Evolutionary conservation across 83 land plant species (phyloP).

Genomic region (Picea abies): DNA sequence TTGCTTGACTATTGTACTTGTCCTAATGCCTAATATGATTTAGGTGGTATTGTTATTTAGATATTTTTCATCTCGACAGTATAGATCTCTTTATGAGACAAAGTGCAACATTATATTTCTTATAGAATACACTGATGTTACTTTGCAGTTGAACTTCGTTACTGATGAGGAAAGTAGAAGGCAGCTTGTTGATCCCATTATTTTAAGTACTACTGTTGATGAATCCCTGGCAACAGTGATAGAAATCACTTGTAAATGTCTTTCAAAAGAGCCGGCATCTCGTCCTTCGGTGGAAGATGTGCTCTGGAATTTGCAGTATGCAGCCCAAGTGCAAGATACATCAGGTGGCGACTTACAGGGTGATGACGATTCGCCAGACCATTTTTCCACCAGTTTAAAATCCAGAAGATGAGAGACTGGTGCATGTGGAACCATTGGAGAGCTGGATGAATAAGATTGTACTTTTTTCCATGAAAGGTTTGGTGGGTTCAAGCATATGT

Average conservation of each 20-base stretch:
- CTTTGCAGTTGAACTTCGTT: conserved; percentile 35
- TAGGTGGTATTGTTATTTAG: too few species aligned
- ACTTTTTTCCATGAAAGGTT: background rate
- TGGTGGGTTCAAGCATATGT: background rate
- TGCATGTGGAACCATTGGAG: conserved; percentile 3
- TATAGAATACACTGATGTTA: background rate
- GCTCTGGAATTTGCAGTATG: conserved; percentile 91
- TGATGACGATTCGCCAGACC: conserved; percentile 48
- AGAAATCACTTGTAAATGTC: conserved; percentile 67
- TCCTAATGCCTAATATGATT: too few species aligned
- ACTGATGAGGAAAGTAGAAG: conserved; percentile 47
- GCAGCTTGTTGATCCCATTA: conserved; percentile 51
- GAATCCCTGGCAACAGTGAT: conserved; percentile 72
- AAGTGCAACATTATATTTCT: conserved; percentile 2
- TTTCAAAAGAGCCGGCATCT: conserved; percentile 43
- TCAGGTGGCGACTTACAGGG: conserved; percentile 57
- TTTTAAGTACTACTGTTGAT: conserved; percentile 33
- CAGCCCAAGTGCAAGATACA: conserved; percentile 81
- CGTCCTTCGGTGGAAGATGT: conserved; percentile 90
- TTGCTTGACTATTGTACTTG: too few species aligned
- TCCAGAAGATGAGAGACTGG: background rate
- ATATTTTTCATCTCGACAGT: background rate
- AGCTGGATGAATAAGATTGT: background rate
- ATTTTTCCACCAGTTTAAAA: conserved; percentile 3
- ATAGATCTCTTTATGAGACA: background rate